phyloP scores from a whole-genome alignment of 2,329 filamentous ascomycete species.

The Penicillium sp. region DNA sequence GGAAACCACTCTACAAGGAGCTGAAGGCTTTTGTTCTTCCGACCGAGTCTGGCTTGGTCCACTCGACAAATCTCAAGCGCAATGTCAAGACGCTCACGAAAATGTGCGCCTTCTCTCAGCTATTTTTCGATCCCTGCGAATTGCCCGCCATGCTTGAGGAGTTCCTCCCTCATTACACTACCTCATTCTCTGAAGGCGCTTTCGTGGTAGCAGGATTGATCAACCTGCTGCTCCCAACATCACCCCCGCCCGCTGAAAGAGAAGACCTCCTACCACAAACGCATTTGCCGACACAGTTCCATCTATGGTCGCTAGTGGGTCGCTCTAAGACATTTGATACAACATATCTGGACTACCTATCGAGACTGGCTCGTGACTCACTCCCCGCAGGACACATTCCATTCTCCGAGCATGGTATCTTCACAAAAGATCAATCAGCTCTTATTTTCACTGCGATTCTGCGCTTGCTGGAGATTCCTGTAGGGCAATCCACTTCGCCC shows the following conservation, averaged over 20 bases:
- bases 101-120: conserved; percentile 84
- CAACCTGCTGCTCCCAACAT: conserved; percentile 85
- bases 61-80: conserved; percentile 65
- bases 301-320: conserved; percentile 91
- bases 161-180: conserved; percentile 84
- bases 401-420: conserved; percentile 86
- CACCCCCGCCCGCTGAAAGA: conserved; percentile 68
- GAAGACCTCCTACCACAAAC: conserved; percentile 81
- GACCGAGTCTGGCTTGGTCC: conserved; percentile 70
- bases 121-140: conserved; percentile 89
- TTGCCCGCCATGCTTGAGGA: conserved; percentile 80
- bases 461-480: conserved; percentile 89
- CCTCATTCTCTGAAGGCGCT: conserved; percentile 86
- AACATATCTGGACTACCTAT: conserved; percentile 86
- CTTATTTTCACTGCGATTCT: conserved; percentile 91
- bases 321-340: conserved; percentile 86
- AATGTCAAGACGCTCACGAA: conserved; percentile 78
- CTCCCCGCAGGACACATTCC: conserved; percentile 73
- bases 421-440: conserved; percentile 87
- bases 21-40: conserved; percentile 89
- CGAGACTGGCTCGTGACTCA: conserved; percentile 82
- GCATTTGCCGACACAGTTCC: conserved; percentile 92
- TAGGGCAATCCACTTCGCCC: conserved; percentile 91
- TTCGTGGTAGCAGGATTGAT: conserved; percentile 90
- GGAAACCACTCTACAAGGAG: conserved; percentile 90